A percentile compares a stretch with the other conserved stretches of the same genome.
These are phyloP conservation scores for Rossbeevera mucosa DNA, from an alignment of 768 basidiomycete species.

Conservation along the genomic window DNA sequence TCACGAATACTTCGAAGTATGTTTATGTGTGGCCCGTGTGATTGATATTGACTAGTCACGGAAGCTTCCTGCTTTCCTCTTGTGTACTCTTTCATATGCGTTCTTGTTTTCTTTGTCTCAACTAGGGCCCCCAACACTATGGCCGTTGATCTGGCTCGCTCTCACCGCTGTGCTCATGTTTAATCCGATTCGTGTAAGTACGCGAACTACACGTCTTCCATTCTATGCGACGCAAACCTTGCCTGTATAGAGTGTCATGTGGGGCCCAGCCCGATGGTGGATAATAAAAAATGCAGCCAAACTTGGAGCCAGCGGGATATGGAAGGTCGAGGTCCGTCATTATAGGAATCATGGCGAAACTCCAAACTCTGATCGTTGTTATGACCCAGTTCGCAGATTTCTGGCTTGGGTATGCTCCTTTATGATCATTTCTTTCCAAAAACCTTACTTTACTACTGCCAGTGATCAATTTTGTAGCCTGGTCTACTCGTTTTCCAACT, in stretches of 20 bases:
- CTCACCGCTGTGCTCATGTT: slow-evolving; percentile 55
- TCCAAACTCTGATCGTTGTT: slow-evolving; percentile 4
- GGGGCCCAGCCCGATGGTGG: slow-evolving; percentile 63
- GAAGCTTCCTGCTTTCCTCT: slow-evolving; percentile 71
- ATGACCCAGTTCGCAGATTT: slow-evolving; percentile 67
- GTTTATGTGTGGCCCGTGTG: slow-evolving; percentile 6
- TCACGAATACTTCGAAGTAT: slow-evolving; percentile 69
- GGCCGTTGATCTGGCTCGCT: slow-evolving; percentile 80
- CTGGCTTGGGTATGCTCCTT: slow-evolving; percentile 71
- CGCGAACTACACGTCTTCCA: background rate
- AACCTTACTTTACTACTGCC: slow-evolving; percentile 1
- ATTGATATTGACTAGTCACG: background rate
- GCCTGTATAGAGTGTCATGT: slow-evolving; percentile 43
- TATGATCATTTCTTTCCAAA: background rate
- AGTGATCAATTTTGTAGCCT: slow-evolving; percentile 84
- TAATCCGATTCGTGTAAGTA: slow-evolving; percentile 64
- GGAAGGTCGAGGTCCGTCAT: slow-evolving; percentile 62
- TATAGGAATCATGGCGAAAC: background rate
- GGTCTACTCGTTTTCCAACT: slow-evolving; percentile 62
- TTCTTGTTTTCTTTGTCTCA: slow-evolving; percentile 80
- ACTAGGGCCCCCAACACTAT: slow-evolving; percentile 65
- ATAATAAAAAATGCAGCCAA: slow-evolving; percentile 56
- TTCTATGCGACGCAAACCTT: background rate
- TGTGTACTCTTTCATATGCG: slow-evolving; percentile 68
- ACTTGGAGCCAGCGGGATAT: slow-evolving; percentile 66